phyloP scores from a whole-genome alignment of 257 asterid genomes.

The Plantago elongata region DNA sequence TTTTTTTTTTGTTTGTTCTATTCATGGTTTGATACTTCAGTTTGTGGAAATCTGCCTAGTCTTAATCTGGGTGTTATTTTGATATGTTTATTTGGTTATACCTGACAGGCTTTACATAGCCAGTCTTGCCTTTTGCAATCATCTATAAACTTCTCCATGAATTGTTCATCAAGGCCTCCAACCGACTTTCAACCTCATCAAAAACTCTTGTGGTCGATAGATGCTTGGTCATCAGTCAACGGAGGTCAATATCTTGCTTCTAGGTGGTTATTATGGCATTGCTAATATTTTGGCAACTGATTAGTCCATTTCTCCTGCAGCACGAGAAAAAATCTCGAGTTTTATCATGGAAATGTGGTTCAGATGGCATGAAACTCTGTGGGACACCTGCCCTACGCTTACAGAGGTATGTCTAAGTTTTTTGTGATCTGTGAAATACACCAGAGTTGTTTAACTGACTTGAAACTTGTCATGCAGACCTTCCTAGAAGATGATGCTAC shows the following conservation, averaged over 20 bases:
- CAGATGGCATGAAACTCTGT: slow-evolving; percentile 77
- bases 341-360: slow-evolving; percentile 79
- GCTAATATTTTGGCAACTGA: slow-evolving; percentile 17
- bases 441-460: slow-evolving; percentile 3
- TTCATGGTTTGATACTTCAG: slow-evolving; percentile 10
- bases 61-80: not conserved
- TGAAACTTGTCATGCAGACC: slow-evolving; percentile 28
- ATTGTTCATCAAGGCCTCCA: slow-evolving; percentile 69
- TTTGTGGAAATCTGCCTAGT: slow-evolving; percentile 4
- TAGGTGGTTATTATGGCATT: slow-evolving; percentile 13
- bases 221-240: slow-evolving; percentile 50
- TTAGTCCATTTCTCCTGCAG: slow-evolving; percentile 32
- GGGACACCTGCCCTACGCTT: slow-evolving; percentile 53
- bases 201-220: slow-evolving; percentile 71
- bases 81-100: slow-evolving; percentile 16
- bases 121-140: slow-evolving; percentile 40
- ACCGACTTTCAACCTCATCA: slow-evolving; percentile 74
- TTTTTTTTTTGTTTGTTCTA: slow-evolving; percentile 9
- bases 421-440: slow-evolving; percentile 1
- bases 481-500: slow-evolving; percentile 26
- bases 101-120: slow-evolving; percentile 46
- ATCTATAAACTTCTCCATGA: slow-evolving; percentile 49
- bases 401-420: slow-evolving; percentile 35
- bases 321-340: slow-evolving; percentile 46
- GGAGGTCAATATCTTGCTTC: slow-evolving; percentile 38